Evolutionary conservation across 768 basidiomycete genomes (phyloP).

Genomic region (Podaxis sp.): DNA sequence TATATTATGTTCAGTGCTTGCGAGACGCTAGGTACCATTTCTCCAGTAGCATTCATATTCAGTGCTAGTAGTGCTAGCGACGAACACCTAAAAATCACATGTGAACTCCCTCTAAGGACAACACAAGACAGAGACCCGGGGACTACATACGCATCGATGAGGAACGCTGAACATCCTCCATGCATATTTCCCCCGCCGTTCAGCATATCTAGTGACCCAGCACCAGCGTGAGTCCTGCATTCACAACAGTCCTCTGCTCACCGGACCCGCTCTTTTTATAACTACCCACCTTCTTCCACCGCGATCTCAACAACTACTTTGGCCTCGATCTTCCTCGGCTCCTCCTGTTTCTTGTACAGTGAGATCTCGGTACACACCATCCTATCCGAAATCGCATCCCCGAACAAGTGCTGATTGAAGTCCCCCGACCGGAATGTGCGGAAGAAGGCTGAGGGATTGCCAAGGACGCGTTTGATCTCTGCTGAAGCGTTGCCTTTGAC

Average conservation of each 20-base stretch:
- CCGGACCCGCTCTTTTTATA: neutral
- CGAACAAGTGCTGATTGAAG: conserved; percentile 20
- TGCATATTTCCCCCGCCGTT: conserved; percentile 49
- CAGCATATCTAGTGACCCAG: conserved; percentile 46
- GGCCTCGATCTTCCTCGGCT: conserved; percentile 39
- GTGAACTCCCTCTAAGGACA: neutral
- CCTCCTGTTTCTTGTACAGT: conserved; percentile 39
- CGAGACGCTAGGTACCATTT: conserved; percentile 37
- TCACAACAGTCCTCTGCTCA: neutral
- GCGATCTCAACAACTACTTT: conserved; percentile 41
- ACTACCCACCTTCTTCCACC: conserved; percentile 40
- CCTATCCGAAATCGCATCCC: conserved; percentile 24
- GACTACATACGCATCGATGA: conserved; percentile 51
- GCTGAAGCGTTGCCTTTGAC: conserved; percentile 25
- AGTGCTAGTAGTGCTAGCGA: conserved; percentile 45
- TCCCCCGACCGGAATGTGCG: conserved; percentile 13
- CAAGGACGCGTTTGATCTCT: conserved; percentile 23
- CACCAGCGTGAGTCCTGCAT: neutral
- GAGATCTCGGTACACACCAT: conserved; percentile 39
- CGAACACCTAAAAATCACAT: conserved; percentile 41
- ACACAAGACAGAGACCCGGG: neutral
- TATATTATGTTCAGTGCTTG: conserved; percentile 54
- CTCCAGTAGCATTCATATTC: conserved; percentile 24
- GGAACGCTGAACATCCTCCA: conserved; percentile 53
- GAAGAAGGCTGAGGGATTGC: conserved; percentile 20